Conservation (phyloP, 108 stramenopile genomes). For the Skeletonema menzelii region DNA sequence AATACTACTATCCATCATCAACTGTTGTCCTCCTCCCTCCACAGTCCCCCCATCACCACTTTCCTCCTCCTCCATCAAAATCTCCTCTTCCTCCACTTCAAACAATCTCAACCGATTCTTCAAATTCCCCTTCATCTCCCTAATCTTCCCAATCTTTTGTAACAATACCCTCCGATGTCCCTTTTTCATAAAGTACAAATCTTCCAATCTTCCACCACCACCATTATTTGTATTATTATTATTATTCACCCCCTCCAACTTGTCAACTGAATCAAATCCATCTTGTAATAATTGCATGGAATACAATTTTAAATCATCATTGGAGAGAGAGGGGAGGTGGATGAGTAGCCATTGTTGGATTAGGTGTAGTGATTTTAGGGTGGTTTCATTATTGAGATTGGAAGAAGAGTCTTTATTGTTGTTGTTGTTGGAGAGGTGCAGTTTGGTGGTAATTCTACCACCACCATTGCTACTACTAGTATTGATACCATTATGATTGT, state of each 20-base stretch:
- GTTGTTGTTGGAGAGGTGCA: no score
- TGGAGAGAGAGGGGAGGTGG: conserved; percentile 18
- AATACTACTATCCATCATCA: neutral
- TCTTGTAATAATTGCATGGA: conserved; percentile 19
- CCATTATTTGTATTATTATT: neutral
- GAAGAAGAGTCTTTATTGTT: no score
- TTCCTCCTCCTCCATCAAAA: neutral
- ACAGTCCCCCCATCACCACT: neutral
- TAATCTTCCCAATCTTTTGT: neutral
- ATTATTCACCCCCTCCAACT: conserved; percentile 20
- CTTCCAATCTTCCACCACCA: conserved; percentile 1
- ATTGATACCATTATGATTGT: no score
- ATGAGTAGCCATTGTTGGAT: conserved; percentile 18
- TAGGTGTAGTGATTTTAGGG: neutral
- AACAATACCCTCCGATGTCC: conserved; percentile 30
- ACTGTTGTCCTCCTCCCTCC: neutral
- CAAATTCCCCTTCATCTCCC: neutral
- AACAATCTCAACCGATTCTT: neutral
- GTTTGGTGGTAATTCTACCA: no score
- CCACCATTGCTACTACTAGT: no score
- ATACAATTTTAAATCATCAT: conserved; percentile 19
- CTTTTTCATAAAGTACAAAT: conserved; percentile 46
- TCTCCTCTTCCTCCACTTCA: neutral
- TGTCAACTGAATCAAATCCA: conserved; percentile 40
- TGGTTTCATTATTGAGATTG: no score